A percentile compares a stretch with the other conserved stretches of the same genome.
These are phyloP conservation scores for Exophiala xenobiotica DNA, from an alignment of 2,329 filamentous ascomycete species.

Conservation along the genomic window DNA sequence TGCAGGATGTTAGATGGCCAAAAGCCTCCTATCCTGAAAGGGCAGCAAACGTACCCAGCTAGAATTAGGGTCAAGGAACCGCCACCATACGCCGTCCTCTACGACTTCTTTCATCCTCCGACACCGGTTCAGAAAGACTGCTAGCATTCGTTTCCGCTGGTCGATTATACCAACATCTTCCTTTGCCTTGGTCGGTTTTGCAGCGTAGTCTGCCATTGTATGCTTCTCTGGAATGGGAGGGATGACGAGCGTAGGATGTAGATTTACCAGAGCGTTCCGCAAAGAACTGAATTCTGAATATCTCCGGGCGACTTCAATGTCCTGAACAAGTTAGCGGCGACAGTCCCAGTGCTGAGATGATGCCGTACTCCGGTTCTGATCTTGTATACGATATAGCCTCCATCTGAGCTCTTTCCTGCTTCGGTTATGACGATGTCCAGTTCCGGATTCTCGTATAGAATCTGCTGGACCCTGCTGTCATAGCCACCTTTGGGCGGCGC, in stretches of 20 bases:
- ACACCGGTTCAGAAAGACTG: slow-evolving; percentile 92
- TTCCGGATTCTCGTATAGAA: slow-evolving; percentile 90
- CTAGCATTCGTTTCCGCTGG: slow-evolving; percentile 91
- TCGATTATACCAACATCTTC: slow-evolving; percentile 98
- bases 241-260: slow-evolving; percentile 93
- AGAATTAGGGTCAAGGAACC: slow-evolving; percentile 94
- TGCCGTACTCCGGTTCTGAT: slow-evolving; percentile 81
- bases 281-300: slow-evolving; percentile 97
- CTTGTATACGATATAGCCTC: slow-evolving; percentile 93
- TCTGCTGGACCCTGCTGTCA: slow-evolving; percentile 93
- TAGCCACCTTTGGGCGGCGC: slow-evolving; percentile 77
- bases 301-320: slow-evolving; percentile 88
- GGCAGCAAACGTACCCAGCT: slow-evolving; percentile 74
- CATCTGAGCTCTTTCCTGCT: slow-evolving; percentile 91
- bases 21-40: slow-evolving; percentile 22
- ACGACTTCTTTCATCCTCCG: slow-evolving; percentile 87
- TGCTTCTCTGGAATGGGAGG: slow-evolving; percentile 98
- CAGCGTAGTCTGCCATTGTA: slow-evolving; percentile 96
- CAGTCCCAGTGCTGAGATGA: not conserved
- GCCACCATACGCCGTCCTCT: slow-evolving; percentile 95
- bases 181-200: slow-evolving; percentile 96
- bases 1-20: slow-evolving; percentile 39
- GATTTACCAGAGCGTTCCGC: slow-evolving; percentile 79
- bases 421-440: slow-evolving; percentile 88
- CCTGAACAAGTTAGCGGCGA: slow-evolving; percentile 52